Percentiles rank a stretch among this genome's conserved stretches.
Conservation (phyloP, 2,329 filamentous ascomycete genomes). For the Thermoascus crustaceus region DNA sequence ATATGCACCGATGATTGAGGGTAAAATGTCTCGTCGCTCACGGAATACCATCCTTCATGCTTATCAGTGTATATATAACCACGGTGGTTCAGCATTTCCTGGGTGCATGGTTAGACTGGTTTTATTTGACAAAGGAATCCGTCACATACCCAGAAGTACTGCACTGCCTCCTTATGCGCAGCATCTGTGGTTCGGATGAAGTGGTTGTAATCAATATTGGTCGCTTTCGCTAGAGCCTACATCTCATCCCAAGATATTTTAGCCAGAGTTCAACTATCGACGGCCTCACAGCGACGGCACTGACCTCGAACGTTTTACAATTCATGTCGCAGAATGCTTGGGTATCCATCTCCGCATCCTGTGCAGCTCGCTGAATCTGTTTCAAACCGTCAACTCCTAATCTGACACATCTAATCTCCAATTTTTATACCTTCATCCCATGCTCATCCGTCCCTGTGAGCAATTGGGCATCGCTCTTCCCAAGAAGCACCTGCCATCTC, state of each 20-base stretch:
- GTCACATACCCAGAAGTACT: slow-evolving; percentile 68
- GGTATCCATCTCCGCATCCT: slow-evolving; percentile 59
- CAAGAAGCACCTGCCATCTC: slow-evolving; percentile 75
- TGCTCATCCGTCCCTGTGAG: slow-evolving; percentile 95
- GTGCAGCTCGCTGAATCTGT: slow-evolving; percentile 74
- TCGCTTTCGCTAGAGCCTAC: slow-evolving; percentile 57
- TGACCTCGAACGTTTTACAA: slow-evolving; percentile 64
- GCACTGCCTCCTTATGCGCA: slow-evolving; percentile 74
- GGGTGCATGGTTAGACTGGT: slow-evolving; percentile 11
- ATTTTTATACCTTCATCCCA: slow-evolving; percentile 64
- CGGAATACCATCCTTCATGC: slow-evolving; percentile 93
- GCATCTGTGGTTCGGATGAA: slow-evolving; percentile 89
- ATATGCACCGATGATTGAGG: slow-evolving; percentile 66
- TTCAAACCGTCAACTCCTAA: slow-evolving; percentile 11
- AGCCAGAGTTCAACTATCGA: too few species aligned
- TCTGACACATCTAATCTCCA: not conserved
- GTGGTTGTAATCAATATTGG: slow-evolving; percentile 66
- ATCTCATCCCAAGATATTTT: too few species aligned
- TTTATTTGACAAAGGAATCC: not conserved
- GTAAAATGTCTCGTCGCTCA: slow-evolving; percentile 96
- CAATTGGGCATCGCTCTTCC: slow-evolving; percentile 57
- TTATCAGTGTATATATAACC: slow-evolving; percentile 76
- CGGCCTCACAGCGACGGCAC: too few species aligned
- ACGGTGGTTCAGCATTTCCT: slow-evolving; percentile 62
- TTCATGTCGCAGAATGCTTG: slow-evolving; percentile 85